These are phyloP conservation scores for Arxiozyma bovina DNA, from an alignment of 1,139 yeast species.

Conservation along the genomic window DNA sequence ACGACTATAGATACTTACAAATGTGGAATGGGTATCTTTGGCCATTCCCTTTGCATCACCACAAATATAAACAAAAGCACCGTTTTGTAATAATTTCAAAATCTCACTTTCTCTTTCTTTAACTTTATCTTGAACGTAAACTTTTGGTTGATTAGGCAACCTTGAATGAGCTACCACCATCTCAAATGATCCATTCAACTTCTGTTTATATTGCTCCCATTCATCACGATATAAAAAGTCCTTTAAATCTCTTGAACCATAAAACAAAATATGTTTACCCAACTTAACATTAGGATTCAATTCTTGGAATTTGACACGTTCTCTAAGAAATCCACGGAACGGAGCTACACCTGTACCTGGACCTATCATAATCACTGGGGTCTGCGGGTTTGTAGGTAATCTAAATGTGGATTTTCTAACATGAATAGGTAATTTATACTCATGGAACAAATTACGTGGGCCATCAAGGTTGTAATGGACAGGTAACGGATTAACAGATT, in stretches of 20 bases:
- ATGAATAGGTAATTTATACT: constrained; percentile 71
- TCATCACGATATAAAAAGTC: constrained; percentile 81
- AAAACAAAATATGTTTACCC: constrained; percentile 72
- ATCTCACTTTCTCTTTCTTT: constrained; percentile 48
- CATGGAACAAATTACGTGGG: constrained; percentile 57
- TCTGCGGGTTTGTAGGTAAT: constrained; percentile 74
- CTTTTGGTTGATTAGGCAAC: constrained; percentile 53
- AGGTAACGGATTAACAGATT: constrained; percentile 27
- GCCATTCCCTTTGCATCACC: constrained; percentile 98
- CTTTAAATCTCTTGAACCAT: constrained; percentile 73
- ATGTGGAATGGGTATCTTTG: constrained; percentile 73
- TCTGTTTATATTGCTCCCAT: constrained; percentile 65
- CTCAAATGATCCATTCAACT: constrained; percentile 59
- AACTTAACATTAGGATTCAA: constrained; percentile 39
- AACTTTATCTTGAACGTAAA: constrained; percentile 79
- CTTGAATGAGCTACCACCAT: constrained; percentile 83
- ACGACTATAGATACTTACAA: constrained; percentile 53
- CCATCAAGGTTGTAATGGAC: constrained; percentile 67
- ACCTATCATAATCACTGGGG: constrained; percentile 87
- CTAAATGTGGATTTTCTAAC: constrained; percentile 92
- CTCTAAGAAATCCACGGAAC: constrained; percentile 85
- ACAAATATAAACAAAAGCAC: constrained; percentile 89
- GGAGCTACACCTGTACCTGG: constrained; percentile 99
- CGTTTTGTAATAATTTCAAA: constrained; percentile 53
- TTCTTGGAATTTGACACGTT: constrained; percentile 52